A percentile compares a stretch with the other conserved stretches of the same genome.
Evolutionary conservation across 2,329 filamentous ascomycete genomes (phyloP).

Genomic region (Xylaria sp.): DNA sequence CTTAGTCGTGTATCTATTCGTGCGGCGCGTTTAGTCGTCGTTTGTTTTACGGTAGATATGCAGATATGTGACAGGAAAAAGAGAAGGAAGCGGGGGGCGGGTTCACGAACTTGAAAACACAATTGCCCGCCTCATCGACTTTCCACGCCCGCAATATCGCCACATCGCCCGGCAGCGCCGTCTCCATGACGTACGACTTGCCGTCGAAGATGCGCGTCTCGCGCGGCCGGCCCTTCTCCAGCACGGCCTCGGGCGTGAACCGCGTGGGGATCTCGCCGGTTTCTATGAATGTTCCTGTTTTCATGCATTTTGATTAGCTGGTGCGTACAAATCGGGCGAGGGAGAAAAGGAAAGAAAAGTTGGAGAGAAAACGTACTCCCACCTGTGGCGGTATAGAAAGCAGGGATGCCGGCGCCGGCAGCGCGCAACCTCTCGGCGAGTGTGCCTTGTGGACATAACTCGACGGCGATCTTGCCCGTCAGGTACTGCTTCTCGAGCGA

Average conservation of each 20-base stretch:
- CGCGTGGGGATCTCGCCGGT: constrained; percentile 74
- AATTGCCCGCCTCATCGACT: constrained; percentile 80
- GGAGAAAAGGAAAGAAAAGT: neutral
- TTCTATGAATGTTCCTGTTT: constrained; percentile 70
- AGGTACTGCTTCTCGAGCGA: constrained; percentile 78
- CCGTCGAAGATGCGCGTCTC: constrained; percentile 80
- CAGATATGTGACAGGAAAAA: neutral
- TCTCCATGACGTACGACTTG: constrained; percentile 80
- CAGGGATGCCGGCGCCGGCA: constrained; percentile 79
- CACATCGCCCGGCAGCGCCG: constrained; percentile 78
- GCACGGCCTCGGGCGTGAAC: constrained; percentile 66
- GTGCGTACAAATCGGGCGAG: neutral
- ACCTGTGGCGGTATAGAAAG: constrained; percentile 82
- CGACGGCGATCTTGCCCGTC: constrained; percentile 76
- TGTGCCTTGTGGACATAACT: constrained; percentile 80
- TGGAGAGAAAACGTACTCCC: constrained; percentile 59
- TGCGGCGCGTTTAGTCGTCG: neutral
- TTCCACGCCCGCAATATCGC: constrained; percentile 82
- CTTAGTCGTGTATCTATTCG: constrained; percentile 72
- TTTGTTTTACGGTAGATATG: neutral
- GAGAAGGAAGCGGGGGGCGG: neutral
- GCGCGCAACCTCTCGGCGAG: constrained; percentile 77
- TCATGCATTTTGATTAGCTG: neutral
- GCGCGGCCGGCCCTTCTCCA: constrained; percentile 71
- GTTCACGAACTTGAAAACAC: constrained; percentile 72